phyloP scores from a whole-genome alignment of 108 stramenopile genomes.

The Fragilaria crotonensis region DNA sequence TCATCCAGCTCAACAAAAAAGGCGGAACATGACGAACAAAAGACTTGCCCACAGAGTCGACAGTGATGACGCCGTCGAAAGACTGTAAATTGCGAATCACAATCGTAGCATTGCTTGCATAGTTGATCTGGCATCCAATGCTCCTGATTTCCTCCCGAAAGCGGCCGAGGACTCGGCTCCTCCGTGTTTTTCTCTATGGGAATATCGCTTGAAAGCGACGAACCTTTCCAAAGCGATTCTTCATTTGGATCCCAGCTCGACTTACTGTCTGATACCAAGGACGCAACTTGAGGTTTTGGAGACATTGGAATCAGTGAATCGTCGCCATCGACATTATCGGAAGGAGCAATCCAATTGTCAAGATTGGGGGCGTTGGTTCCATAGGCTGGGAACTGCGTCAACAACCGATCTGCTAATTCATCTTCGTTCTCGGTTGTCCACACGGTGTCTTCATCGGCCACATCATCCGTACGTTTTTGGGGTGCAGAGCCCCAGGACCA shows the following conservation, averaged over 20 bases:
- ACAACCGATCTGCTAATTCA: constrained; percentile 49
- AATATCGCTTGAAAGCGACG: background rate
- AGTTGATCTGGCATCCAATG: constrained; percentile 94
- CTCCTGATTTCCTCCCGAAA: constrained; percentile 7
- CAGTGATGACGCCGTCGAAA: constrained; percentile 95
- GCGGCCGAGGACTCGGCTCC: background rate
- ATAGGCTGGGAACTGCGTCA: constrained; percentile 71
- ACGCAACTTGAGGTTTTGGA: background rate
- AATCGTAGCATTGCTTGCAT: constrained; percentile 90
- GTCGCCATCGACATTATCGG: background rate
- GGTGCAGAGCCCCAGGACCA: background rate
- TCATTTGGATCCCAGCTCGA: constrained; percentile 3
- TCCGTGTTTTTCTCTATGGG: background rate
- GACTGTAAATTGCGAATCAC: constrained; percentile 90
- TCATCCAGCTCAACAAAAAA: constrained; percentile 53
- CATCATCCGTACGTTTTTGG: background rate
- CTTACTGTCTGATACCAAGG: background rate
- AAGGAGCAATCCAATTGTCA: constrained; percentile 8
- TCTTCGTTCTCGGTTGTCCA: constrained; percentile 36
- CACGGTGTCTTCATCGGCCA: constrained; percentile 6
- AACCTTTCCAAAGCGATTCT: constrained; percentile 1
- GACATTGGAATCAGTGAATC: background rate
- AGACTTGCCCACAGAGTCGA: constrained; percentile 96
- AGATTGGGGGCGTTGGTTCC: constrained; percentile 21
- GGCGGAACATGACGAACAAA: constrained; percentile 89